Percentiles rank a stretch among this genome's conserved stretches.
These are phyloP conservation scores for Colletotrichum incanum DNA, from an alignment of 2,329 filamentous ascomycete species.

Conservation along the genomic window DNA sequence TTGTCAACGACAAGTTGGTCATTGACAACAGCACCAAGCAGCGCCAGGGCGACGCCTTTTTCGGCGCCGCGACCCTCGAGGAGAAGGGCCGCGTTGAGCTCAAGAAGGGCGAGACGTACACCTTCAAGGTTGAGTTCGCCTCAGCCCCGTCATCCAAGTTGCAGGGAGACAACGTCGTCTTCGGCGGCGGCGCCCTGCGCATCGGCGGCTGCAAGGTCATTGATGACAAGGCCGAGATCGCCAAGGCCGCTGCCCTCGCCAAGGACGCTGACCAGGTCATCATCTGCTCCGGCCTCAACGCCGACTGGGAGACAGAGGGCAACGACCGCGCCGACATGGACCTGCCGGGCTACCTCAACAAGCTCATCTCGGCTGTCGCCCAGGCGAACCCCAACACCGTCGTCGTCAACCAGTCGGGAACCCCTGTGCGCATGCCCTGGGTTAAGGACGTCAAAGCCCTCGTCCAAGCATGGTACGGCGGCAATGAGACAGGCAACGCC, in stretches of 20 bases:
- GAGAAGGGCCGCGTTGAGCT: slow-evolving; percentile 72
- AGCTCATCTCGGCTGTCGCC: slow-evolving; percentile 76
- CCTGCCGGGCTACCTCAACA: slow-evolving; percentile 78
- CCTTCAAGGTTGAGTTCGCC: slow-evolving; percentile 72
- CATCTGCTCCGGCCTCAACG: slow-evolving; percentile 80
- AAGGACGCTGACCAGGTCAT: slow-evolving; percentile 82
- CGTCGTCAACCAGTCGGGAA: slow-evolving; percentile 80
- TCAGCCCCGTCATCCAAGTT: slow-evolving; percentile 73
- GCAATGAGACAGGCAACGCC: slow-evolving; percentile 82
- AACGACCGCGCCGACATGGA: slow-evolving; percentile 81
- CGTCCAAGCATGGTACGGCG: slow-evolving; percentile 83
- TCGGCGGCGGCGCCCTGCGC: slow-evolving; percentile 73
- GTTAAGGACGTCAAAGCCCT: slow-evolving; percentile 67
- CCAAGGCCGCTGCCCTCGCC: slow-evolving; percentile 78
- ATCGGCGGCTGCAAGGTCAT: slow-evolving; percentile 74
- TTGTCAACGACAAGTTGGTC: slow-evolving; percentile 73
- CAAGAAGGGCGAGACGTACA: slow-evolving; percentile 72
- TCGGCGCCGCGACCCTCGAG: slow-evolving; percentile 75
- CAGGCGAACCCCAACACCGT: slow-evolving; percentile 76
- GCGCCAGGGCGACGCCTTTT: slow-evolving; percentile 74
- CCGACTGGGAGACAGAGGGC: slow-evolving; percentile 82
- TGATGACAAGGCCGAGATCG: slow-evolving; percentile 72
- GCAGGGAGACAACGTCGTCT: slow-evolving; percentile 63
- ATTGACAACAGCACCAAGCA: slow-evolving; percentile 79
- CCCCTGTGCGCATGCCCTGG: slow-evolving; percentile 79